Evolutionary conservation across 1,139 yeast species (phyloP).

Genomic region (Hyphopichia pseudoburtonii): DNA sequence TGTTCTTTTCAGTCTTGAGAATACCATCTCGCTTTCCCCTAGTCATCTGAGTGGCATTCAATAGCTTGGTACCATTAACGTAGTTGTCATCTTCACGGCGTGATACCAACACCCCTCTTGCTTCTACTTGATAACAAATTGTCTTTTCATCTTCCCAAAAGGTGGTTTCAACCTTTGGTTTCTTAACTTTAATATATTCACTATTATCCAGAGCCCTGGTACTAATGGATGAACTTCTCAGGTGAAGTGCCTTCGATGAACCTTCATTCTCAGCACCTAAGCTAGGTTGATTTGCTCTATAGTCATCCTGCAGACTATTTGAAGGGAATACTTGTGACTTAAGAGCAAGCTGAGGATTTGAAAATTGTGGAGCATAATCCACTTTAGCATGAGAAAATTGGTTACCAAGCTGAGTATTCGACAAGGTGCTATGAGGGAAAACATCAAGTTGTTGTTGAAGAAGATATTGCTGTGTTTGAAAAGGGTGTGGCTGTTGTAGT

Average conservation of each 20-base stretch:
- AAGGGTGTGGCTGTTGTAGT: background rate
- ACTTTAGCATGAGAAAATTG: too few relatives aligned
- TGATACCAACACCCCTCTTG: slow-evolving; percentile 45
- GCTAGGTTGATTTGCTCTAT: too few relatives aligned
- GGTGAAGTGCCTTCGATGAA: too few relatives aligned
- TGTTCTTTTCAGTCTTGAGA: slow-evolving; percentile 46
- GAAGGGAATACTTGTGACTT: background rate
- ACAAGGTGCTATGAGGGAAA: too few relatives aligned
- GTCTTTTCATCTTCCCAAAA: slow-evolving; percentile 52
- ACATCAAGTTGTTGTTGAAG: too few relatives aligned
- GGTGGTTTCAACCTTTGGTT: slow-evolving; percentile 45
- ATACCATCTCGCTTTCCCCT: slow-evolving; percentile 96
- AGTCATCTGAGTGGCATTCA: slow-evolving; percentile 93
- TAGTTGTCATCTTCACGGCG: slow-evolving; percentile 53
- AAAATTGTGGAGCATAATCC: background rate
- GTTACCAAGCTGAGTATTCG: too few relatives aligned
- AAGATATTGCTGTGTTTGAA: background rate
- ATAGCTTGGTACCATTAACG: slow-evolving; percentile 59
- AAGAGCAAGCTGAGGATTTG: background rate
- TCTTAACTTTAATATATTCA: slow-evolving; percentile 19
- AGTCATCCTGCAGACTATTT: background rate
- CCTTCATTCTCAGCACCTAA: too few relatives aligned
- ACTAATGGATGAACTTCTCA: slow-evolving; percentile 17
- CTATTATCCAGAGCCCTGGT: slow-evolving; percentile 8
- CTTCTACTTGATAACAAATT: slow-evolving; percentile 50